These are phyloP conservation scores for Cynanchum wilfordii DNA, from an alignment of 257 asterid species.

Conservation along the genomic window DNA sequence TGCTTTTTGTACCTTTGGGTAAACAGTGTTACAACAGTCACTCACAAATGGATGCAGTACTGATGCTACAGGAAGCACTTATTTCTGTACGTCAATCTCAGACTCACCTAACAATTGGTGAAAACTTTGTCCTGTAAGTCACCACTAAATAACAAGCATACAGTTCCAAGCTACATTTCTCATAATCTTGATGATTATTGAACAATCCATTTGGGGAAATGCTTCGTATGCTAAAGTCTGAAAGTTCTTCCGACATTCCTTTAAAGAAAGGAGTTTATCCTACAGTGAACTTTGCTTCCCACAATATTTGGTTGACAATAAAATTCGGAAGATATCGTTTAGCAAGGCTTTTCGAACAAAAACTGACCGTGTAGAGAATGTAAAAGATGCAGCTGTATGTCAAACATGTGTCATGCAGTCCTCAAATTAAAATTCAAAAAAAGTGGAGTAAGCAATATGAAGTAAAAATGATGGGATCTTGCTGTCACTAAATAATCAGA, in stretches of 20 bases:
- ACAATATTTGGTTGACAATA: too few species aligned
- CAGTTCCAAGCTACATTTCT: neutral
- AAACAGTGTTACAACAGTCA: neutral
- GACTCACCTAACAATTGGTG: neutral
- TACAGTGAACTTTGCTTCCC: neutral
- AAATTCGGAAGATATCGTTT: too few species aligned
- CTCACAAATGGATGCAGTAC: neutral
- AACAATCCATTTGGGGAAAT: neutral
- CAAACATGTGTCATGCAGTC: too few species aligned
- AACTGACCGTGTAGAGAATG: too few species aligned
- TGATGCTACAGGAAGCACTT: neutral
- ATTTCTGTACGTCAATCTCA: neutral
- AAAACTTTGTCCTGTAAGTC: neutral
- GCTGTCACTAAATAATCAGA: too few species aligned
- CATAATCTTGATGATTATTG: neutral
- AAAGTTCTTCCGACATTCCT: neutral
- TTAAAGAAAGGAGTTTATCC: neutral
- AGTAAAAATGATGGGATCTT: too few species aligned
- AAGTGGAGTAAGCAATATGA: too few species aligned
- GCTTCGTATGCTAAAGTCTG: neutral
- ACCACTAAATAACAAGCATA: neutral
- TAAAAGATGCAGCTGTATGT: too few species aligned
- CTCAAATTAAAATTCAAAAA: too few species aligned
- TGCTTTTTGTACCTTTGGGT: too few species aligned
- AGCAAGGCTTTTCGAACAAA: too few species aligned